phyloP scores from a whole-genome alignment of 305 asterid genomes.

The Euphrasia arctica region DNA sequence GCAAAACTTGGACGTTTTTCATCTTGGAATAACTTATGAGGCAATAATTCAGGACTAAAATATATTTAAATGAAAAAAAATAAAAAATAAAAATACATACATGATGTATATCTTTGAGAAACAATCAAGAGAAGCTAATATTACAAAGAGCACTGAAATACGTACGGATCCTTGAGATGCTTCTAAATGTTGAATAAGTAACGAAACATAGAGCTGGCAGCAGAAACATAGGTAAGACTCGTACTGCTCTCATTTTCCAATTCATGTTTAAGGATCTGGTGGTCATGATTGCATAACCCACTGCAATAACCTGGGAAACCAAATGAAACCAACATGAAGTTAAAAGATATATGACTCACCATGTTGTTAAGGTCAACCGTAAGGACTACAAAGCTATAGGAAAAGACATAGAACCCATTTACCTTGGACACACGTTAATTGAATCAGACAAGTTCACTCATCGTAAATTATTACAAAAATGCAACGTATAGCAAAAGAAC shows the following conservation, averaged over 20 bases:
- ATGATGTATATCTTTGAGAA: neutral
- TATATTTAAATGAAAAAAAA: neutral
- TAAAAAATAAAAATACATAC: neutral
- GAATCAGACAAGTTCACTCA: neutral
- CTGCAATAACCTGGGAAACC: constrained; percentile 62
- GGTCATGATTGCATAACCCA: constrained; percentile 79
- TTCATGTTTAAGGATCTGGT: constrained; percentile 65
- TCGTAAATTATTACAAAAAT: neutral
- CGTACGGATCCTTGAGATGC: constrained; percentile 74
- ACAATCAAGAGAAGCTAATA: neutral
- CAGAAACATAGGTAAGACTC: constrained; percentile 83
- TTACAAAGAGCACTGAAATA: constrained; percentile 19
- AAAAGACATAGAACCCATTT: neutral
- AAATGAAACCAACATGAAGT: neutral
- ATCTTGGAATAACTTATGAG: neutral
- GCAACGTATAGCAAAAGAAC: neutral
- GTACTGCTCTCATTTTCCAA: constrained; percentile 89
- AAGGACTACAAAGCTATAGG: neutral
- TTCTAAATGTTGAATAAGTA: constrained; percentile 47
- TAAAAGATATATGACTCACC: constrained; percentile 19
- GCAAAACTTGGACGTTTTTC: neutral
- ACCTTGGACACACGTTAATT: neutral
- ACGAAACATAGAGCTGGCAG: constrained; percentile 60
- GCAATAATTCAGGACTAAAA: neutral
- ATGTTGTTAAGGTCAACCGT: neutral